These are phyloP conservation scores for Clathrospora elynae DNA, from an alignment of 2,329 filamentous ascomycete species.

Conservation along the genomic window DNA sequence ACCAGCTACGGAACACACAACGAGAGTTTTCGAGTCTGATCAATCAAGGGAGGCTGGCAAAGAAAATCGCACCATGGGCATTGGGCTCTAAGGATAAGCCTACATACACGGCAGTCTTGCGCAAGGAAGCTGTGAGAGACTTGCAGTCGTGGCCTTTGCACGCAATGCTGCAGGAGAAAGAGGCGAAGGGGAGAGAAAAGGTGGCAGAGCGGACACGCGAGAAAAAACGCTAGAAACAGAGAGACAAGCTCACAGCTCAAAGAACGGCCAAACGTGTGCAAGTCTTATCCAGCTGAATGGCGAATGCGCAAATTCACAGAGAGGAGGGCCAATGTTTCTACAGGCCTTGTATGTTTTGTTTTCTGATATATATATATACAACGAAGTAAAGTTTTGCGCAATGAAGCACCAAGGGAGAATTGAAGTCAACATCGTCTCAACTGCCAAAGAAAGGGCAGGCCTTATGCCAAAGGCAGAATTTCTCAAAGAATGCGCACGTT, in stretches of 20 bases:
- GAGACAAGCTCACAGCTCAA: no score
- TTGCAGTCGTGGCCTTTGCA: neutral
- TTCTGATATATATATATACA: neutral
- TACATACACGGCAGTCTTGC: neutral
- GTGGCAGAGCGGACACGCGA: neutral
- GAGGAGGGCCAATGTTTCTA: no score
- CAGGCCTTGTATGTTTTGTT: neutral
- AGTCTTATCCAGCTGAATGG: no score
- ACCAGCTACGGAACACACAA: neutral
- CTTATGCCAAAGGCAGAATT: neutral
- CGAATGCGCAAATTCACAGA: no score
- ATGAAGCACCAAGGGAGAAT: neutral
- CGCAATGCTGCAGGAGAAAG: neutral
- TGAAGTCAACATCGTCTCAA: neutral
- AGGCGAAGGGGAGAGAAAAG: neutral
- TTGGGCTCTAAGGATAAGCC: no score
- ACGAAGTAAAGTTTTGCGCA: neutral
- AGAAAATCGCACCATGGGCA: neutral
- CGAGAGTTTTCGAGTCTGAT: neutral
- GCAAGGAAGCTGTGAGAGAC: no score
- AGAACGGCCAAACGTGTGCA: no score
- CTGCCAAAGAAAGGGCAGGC: slow-evolving; percentile 2
- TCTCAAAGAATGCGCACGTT: neutral
- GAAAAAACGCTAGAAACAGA: no score
- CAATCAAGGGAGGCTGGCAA: neutral